These are phyloP conservation scores for Cladophialophora immunda DNA, from an alignment of 2,329 filamentous ascomycete species.

Conservation along the genomic window DNA sequence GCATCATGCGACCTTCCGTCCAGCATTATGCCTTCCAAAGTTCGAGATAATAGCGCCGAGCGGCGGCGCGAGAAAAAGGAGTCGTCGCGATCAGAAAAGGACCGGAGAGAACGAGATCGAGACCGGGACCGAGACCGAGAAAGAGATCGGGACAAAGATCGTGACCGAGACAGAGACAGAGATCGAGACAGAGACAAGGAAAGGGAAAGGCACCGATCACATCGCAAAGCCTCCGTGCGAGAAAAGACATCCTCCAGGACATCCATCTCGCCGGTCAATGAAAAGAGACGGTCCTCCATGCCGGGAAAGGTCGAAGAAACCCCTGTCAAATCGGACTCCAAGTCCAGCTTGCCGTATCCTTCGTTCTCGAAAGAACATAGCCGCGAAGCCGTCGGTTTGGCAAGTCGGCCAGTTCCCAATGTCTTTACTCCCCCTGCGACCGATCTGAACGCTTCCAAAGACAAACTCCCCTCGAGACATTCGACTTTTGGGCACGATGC, in stretches of 20 bases:
- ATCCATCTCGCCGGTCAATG: slow-evolving; percentile 41
- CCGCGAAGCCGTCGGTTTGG: slow-evolving; percentile 79
- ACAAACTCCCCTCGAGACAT: slow-evolving; percentile 44
- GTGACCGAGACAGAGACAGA: slow-evolving; percentile 32
- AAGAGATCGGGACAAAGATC: slow-evolving; percentile 25
- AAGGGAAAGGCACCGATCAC: slow-evolving; percentile 34
- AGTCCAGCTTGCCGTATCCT: slow-evolving; percentile 74
- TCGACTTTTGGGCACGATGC: slow-evolving; percentile 43
- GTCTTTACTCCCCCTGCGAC: slow-evolving; percentile 76
- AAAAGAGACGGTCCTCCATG: slow-evolving; percentile 44
- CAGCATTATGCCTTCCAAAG: slow-evolving; percentile 41
- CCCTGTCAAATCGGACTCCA: slow-evolving; percentile 47
- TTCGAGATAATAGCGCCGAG: slow-evolving; percentile 39
- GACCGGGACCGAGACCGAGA: slow-evolving; percentile 34
- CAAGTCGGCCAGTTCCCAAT: slow-evolving; percentile 54
- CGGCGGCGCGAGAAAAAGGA: slow-evolving; percentile 38
- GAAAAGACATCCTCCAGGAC: slow-evolving; percentile 39
- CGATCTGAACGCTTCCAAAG: slow-evolving; percentile 66
- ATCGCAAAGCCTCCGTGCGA: slow-evolving; percentile 36
- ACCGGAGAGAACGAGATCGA: slow-evolving; percentile 32
- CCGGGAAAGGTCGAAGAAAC: slow-evolving; percentile 38
- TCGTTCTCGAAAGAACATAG: slow-evolving; percentile 89
- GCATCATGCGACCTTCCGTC: slow-evolving; percentile 39
- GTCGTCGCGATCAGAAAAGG: slow-evolving; percentile 38
- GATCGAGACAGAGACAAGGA: slow-evolving; percentile 33